Base-by-base conservation (phyloP, 108 stramenopile species). In the Conticribra weissflogii region DNA sequence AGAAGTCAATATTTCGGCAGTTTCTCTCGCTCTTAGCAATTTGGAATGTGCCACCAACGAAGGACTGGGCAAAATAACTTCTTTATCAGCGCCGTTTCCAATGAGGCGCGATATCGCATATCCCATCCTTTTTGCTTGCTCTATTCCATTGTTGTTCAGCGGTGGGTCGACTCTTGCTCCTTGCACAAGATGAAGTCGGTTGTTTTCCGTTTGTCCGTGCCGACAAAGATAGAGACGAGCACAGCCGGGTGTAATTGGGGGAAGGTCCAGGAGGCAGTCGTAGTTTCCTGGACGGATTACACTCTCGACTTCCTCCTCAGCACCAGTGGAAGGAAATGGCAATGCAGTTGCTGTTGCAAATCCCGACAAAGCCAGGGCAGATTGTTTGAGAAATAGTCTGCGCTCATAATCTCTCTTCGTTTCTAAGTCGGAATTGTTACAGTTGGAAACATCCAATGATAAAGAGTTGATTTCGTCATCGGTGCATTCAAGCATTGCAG, bases 201-300 rank as follows among this genome's bases (percentile, higher is more conserved):
- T 92, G 59, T 92, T 89, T 73, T 92, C 91, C 2, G 91, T 92
- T 68, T 92, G 91, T 7, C 91, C 91, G 71, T 92, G 91, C n/a
- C 91, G 86, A 41, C 88, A 89, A 5, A 92, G 74, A 56, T 85
- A 92, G n/a, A 92, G 54, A 52, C 88, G 77, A 16, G 74, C 81
- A 56, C 61, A 74, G n/a, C 67, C 86, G 2, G 63, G 33, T 3
- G 83, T 57, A 21, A 88, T 48, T 21, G 91, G 88, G 15, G 91
- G 88, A 14, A 92, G 83, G 69, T 92, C 85, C 49, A 74, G 48
- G 12, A 92, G 47, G 34, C 83, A 84, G 53, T 89, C 80, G 19
- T 83, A 74, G 61, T 86, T 74, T 29, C 56, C 68, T 12, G 36
- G 36, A 41, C 8, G 36, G 8, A 41, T 9, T 41, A 12, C 36